Percentiles rank a stretch among this genome's conserved stretches.
These are phyloP conservation scores for Acaromyces ingoldii DNA, from an alignment of 1,284 basidiomycete species.

Conservation along the genomic window DNA sequence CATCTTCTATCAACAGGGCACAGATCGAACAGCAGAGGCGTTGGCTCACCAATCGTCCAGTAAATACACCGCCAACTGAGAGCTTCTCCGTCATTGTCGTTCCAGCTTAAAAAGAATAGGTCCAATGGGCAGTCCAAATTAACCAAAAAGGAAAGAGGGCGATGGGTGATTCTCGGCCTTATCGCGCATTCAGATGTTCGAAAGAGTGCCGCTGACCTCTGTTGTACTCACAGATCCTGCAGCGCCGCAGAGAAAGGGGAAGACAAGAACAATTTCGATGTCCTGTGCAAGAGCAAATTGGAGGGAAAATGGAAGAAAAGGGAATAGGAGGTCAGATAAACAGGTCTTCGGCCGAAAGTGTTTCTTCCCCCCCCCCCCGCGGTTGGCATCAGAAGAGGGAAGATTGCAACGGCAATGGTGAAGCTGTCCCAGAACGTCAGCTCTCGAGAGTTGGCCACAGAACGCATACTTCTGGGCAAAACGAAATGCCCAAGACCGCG, in stretches of 20 bases:
- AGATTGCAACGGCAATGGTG: constrained; percentile 63
- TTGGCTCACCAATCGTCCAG: constrained; percentile 56
- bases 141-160: constrained; percentile 24
- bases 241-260: constrained; percentile 65
- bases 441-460: no score
- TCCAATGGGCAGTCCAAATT: constrained; percentile 64
- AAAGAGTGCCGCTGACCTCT: constrained; percentile 53
- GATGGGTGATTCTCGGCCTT: constrained; percentile 62
- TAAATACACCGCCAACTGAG: constrained; percentile 81
- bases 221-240: constrained; percentile 64
- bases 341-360: constrained; percentile 67
- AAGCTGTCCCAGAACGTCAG: no score
- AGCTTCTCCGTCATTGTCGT: constrained; percentile 71
- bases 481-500: constrained; percentile 1
- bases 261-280: constrained; percentile 66
- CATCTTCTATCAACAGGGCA: constrained; percentile 39
- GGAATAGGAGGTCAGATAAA: constrained; percentile 63
- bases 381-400: constrained; percentile 62
- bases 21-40: not conserved
- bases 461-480: no score
- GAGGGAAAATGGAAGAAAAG: constrained; percentile 53
- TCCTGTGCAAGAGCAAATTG: constrained; percentile 57
- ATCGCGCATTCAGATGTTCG: constrained; percentile 1
- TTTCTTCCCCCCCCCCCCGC: no score
- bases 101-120: constrained; percentile 60